phyloP scores from a whole-genome alignment of 2,329 filamentous ascomycete species.

The Neurospora crassa region DNA sequence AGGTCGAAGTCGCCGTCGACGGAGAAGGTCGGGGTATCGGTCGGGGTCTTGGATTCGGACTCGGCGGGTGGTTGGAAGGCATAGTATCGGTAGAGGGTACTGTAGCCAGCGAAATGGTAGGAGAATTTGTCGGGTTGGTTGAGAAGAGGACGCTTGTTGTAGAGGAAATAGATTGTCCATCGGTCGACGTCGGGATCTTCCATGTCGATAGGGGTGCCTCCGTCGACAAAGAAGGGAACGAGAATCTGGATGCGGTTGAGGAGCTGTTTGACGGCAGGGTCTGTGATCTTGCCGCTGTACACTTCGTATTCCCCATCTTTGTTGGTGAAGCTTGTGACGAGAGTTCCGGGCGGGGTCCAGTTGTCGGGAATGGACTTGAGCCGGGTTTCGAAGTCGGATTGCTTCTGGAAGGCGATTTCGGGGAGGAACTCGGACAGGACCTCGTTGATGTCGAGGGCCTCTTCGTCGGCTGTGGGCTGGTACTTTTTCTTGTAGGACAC shows the following conservation, averaged over 20 bases:
- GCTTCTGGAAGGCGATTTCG: constrained; percentile 57
- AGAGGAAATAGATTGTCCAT: constrained; percentile 89
- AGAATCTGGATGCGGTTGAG: constrained; percentile 76
- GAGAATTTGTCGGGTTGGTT: constrained; percentile 35
- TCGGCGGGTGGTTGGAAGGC: constrained; percentile 35
- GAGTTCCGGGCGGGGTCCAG: constrained; percentile 66
- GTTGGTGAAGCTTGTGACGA: constrained; percentile 53
- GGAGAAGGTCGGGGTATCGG: constrained; percentile 31
- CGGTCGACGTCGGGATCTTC: constrained; percentile 66
- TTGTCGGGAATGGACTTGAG: constrained; percentile 35
- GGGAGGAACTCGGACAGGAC: constrained; percentile 59
- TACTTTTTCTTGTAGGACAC: constrained; percentile 66
- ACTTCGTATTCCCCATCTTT: constrained; percentile 66
- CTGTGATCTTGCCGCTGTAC: constrained; percentile 68
- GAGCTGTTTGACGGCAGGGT: constrained; percentile 59
- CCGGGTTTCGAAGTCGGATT: constrained; percentile 50
- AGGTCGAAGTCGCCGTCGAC: constrained; percentile 37
- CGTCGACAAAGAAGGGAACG: constrained; percentile 83
- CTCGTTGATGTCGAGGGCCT: constrained; percentile 58
- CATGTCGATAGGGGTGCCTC: constrained; percentile 62
- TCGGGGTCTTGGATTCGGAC: constrained; percentile 17
- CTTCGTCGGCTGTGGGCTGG: constrained; percentile 54
- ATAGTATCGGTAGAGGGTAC: constrained; percentile 84
- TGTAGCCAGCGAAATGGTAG: constrained; percentile 84
- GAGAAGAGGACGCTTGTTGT: constrained; percentile 47